Evolutionary conservation across 805 yeast genomes (phyloP).

Genomic region (Teunomyces barrocoloradensis): DNA sequence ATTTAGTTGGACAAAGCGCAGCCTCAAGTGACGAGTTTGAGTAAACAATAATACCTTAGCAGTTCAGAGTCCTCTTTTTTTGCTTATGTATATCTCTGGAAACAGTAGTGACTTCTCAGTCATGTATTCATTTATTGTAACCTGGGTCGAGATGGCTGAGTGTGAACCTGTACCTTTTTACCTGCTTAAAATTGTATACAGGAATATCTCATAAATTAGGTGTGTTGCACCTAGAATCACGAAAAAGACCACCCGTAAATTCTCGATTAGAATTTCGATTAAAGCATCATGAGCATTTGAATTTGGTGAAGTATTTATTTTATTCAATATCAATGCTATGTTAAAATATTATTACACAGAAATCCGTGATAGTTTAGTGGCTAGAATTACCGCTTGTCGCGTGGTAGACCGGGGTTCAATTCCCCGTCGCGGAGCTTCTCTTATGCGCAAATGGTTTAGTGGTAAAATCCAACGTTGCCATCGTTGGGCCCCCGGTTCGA

Average conservation of each 20-base stretch:
- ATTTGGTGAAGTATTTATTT: neutral
- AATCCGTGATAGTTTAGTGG: conserved; percentile 7
- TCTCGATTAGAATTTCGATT: too few species aligned
- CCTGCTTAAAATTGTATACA: neutral
- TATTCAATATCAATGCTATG: neutral
- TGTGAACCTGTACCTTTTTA: neutral
- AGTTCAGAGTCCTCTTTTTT: neutral
- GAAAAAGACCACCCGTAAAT: too few species aligned
- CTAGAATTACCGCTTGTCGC: conserved; percentile 7
- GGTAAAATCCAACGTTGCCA: conserved; percentile 9
- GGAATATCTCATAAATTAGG: neutral
- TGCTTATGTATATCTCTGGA: neutral
- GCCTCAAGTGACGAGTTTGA: neutral
- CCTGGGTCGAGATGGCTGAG: neutral
- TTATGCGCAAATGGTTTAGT: conserved; percentile 4
- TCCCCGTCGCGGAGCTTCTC: conserved; percentile 6
- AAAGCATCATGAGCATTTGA: too few species aligned
- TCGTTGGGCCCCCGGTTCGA: conserved; percentile 11
- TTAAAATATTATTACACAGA: neutral
- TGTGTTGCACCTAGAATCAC: too few species aligned
- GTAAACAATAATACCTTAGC: neutral
- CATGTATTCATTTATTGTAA: neutral
- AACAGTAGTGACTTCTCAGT: neutral
- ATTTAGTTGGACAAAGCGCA: neutral
- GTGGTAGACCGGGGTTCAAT: conserved; percentile 8